Evolutionary conservation across 2,329 filamentous ascomycete species (phyloP).

Genomic region (Diaporthe sp.): DNA sequence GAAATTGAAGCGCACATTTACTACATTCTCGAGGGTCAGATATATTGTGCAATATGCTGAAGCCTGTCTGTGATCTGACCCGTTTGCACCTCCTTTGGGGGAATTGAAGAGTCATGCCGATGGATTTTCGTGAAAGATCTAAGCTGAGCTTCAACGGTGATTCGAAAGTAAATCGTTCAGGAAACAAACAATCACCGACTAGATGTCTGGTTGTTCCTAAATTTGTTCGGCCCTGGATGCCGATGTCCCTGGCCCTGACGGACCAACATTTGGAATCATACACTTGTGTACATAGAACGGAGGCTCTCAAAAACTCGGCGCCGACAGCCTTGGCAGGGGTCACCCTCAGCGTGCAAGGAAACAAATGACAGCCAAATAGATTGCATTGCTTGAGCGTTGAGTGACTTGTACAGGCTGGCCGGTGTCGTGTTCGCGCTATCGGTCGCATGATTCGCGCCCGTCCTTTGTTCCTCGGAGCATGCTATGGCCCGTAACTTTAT

Average conservation of each 20-base stretch:
- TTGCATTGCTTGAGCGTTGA: neutral
- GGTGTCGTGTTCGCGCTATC: neutral
- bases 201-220: neutral
- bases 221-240: neutral
- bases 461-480: neutral
- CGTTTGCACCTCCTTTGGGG: neutral
- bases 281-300: no score
- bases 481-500: neutral
- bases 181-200: neutral
- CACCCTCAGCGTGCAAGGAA: neutral
- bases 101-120: neutral
- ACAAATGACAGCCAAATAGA: conserved; percentile 1
- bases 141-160: neutral
- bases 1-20: no score
- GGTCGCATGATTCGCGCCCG: neutral
- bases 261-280: neutral
- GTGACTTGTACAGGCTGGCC: neutral
- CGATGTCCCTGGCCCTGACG: neutral
- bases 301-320: neutral
- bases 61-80: neutral
- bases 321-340: conserved; percentile 5
- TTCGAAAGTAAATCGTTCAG: neutral
- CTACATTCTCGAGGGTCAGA: no score
- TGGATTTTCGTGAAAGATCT: no score
- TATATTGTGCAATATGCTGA: neutral